Evolutionary conservation across 1,284 basidiomycete genomes (phyloP), one percentile per base, ranked within the genome.

Genomic region (Cerrena zonata): DNA sequence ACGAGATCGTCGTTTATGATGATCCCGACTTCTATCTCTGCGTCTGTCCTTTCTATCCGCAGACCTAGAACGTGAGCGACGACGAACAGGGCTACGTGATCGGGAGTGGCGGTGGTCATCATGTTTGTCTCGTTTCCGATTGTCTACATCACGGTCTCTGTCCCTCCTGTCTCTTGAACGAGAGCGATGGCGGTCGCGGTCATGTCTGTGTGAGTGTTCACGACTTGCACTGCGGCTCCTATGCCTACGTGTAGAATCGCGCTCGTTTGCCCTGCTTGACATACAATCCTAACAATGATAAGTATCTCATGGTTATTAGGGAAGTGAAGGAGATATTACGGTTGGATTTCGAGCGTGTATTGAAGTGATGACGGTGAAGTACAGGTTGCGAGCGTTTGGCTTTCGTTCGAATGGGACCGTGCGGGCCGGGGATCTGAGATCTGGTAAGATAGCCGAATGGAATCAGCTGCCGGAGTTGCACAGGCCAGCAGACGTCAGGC

Each of bases 1-100:
- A 42, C 72, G 65, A 41, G 75, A 74, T 45, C 69, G 62, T 51
- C 66, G 56, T 54, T 58, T 54, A 15, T 59, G 63, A 23, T 58
- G 49, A 5, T 59, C 49, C 27, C 51, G 53, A 15, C 51, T 46
- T 19, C 53, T 53, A 19, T 52, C 50, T 38, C 54, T 51, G 25
- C 51, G 55, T n/a, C 48, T 51, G 43, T 53, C 57, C 25, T 39
- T 38, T 26, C 37, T 11, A 19, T 40, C 39, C 18, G 10, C 10
- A 19, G 68, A 69, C 7, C 53, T 57, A 7, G 66, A 65, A 27
- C 51, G 50, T 24, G 65, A 65, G 30, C 51, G 52, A 37, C 49
- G 42, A 13, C 24, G 21, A n/a, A 22, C 30, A 4, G 45, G 45
- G 21, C 45, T 46, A 4, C 45, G 23, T 46, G 45, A 34, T 30